These are phyloP conservation scores for Periconia digitata DNA, from an alignment of 2,329 filamentous ascomycete genomes.

Conservation along the genomic window DNA sequence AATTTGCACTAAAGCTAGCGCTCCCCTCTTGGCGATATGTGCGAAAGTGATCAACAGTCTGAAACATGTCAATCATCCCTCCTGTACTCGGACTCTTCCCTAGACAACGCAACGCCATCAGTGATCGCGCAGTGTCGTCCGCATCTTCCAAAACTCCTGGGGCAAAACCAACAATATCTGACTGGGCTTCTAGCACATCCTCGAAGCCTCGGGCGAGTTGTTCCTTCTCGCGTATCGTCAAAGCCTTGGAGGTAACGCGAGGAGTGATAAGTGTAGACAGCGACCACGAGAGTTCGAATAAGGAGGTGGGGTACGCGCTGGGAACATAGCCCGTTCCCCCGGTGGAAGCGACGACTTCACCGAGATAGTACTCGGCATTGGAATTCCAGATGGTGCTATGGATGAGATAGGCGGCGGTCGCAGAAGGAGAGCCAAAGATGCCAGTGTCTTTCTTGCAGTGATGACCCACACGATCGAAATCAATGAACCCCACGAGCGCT, in stretches of 20 bases:
- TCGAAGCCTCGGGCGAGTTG: too few relatives aligned
- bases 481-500: conserved; percentile 38
- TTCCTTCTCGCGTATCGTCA: too few relatives aligned
- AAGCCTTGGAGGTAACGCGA: too few relatives aligned
- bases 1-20: conserved; percentile 40
- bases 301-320: conserved; percentile 28
- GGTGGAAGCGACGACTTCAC: conserved; percentile 15
- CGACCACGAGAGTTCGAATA: conserved; percentile 37
- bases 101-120: conserved; percentile 3
- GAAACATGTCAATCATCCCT: conserved; percentile 24
- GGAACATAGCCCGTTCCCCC: conserved; percentile 21
- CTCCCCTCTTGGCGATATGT: conserved; percentile 36
- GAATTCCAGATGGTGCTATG: conserved; percentile 30
- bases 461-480: conserved; percentile 39
- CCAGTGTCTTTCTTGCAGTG: conserved; percentile 9
- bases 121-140: conserved; percentile 29
- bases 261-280: too few relatives aligned
- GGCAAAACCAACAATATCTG: conserved; percentile 9
- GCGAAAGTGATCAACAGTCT: conserved; percentile 30
- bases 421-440: conserved; percentile 44
- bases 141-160: conserved; percentile 19
- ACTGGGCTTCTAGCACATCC: neutral
- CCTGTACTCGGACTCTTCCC: neutral
- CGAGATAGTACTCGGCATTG: conserved; percentile 34
- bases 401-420: conserved; percentile 44